Evolutionary conservation across 768 basidiomycete genomes (phyloP), one percentile per base, ranked within the genome.

Genomic region (Suillus spraguei): DNA sequence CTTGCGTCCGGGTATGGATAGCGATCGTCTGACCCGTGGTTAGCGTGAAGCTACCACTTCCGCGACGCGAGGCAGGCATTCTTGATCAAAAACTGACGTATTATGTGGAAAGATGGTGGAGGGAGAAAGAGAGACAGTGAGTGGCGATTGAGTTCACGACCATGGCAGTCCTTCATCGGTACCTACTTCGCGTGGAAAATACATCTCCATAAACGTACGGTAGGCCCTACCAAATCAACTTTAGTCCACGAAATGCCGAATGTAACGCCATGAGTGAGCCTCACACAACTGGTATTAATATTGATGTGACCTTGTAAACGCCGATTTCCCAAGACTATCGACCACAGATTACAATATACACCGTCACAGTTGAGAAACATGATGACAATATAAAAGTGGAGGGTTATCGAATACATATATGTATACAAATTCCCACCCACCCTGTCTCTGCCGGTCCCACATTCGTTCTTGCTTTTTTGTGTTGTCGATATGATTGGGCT

Each of bases 1-100:
- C 91, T 52, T 94, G 89, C 4, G 92, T 94, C 68, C 94, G 84
- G 36, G 93, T 95, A 74, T 95, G 94, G 73, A 92, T 88, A 42
- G 94, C 91, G 63, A 94, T 83, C 28, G 89, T 87, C 78, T 90
- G 88, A 24, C 94, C 94, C 35, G 84, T 83, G 47, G 91, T 85
- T 70, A 93, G 80, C 47, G 84, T 82, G 64, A 92, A 76, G 69
- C 85, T 91, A 11, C 90, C 90, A 69, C 90, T 92, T 74, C 90
- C 92, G 65, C 91, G 86, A 67, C 92, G 86, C 65, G 90, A 92
- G 47, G 82, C 73, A 67, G 86, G 86, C 87, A 90, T 90, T 58
- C 32, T 76, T 61, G 35, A 32, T 42, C n/a, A 4, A 16, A 13
- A 36, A 42, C 35, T 49, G 44, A 53, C 47, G 61, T 58, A 24